Percentiles rank a stretch among this genome's conserved stretches.
phyloP scores from a whole-genome alignment of 768 basidiomycete genomes.

The Tephrocybe sp. region DNA sequence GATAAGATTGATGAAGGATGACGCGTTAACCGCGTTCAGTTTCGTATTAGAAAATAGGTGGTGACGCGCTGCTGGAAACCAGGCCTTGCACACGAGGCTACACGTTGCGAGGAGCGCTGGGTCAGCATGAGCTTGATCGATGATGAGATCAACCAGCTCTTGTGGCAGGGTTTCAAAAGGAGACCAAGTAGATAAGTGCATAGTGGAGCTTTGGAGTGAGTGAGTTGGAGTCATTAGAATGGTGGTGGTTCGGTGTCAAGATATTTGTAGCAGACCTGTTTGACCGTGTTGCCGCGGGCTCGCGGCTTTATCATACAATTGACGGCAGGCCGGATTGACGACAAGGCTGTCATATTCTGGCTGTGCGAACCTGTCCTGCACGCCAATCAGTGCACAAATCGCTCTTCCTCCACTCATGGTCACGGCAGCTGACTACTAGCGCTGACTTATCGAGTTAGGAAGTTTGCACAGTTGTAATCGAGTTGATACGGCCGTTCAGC shows the following conservation, averaged over 20 bases:
- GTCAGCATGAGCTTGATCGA: slow-evolving; percentile 18
- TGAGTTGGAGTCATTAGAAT: slow-evolving; percentile 4
- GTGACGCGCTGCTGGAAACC: slow-evolving; percentile 18
- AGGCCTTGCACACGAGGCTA: slow-evolving; percentile 21
- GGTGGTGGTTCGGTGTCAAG: not conserved
- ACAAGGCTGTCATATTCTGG: not conserved
- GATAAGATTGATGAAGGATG: slow-evolving; percentile 12
- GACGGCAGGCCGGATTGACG: not conserved
- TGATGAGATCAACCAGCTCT: slow-evolving; percentile 20
- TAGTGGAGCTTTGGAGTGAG: not conserved
- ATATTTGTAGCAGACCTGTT: slow-evolving; percentile 13
- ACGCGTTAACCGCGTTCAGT: slow-evolving; percentile 10
- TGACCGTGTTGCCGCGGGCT: slow-evolving; percentile 9
- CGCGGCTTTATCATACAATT: too few relatives aligned
- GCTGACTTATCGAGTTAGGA: too few relatives aligned
- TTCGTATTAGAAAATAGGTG: slow-evolving; percentile 20
- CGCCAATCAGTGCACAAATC: slow-evolving; percentile 1
- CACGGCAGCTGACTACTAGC: too few relatives aligned
- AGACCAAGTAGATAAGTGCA: not conserved
- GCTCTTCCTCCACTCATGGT: not conserved
- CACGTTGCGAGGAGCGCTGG: slow-evolving; percentile 13
- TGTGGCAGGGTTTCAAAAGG: slow-evolving; percentile 9
- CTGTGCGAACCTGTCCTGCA: slow-evolving; percentile 4
- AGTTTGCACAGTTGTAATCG: not conserved
- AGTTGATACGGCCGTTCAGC: not conserved